Percentiles rank a stretch among this genome's conserved stretches.
phyloP scores from a whole-genome alignment of 345 rosid species.

The Citrus inodora region DNA sequence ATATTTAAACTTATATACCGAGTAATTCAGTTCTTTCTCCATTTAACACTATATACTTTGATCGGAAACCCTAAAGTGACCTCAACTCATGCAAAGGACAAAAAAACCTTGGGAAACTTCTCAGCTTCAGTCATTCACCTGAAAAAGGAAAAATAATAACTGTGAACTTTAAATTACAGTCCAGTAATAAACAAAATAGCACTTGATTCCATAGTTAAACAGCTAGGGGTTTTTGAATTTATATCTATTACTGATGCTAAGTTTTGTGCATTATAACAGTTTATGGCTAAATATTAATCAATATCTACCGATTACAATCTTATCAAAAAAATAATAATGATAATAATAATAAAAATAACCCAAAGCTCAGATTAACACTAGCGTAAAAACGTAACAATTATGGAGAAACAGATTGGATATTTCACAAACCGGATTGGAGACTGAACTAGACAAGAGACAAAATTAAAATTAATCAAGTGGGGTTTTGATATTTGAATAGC shows the following conservation, averaged over 20 bases:
- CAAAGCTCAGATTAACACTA: too few species aligned
- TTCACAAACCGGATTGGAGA: slow-evolving; percentile 17
- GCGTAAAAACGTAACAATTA: neutral
- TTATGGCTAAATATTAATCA: too few species aligned
- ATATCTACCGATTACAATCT: too few species aligned
- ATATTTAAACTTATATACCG: slow-evolving; percentile 34
- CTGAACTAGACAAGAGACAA: slow-evolving; percentile 19
- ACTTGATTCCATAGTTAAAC: too few species aligned
- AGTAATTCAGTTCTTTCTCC: slow-evolving; percentile 71
- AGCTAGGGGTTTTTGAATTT: too few species aligned
- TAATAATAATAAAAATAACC: too few species aligned
- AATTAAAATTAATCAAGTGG: slow-evolving; percentile 6
- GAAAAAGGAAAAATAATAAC: slow-evolving; percentile 7
- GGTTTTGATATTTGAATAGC: slow-evolving; percentile 11
- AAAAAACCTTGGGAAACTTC: slow-evolving; percentile 20
- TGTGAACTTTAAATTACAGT: slow-evolving; percentile 5
- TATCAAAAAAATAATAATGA: too few species aligned
- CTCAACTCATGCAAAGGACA: slow-evolving; percentile 23
- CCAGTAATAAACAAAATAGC: neutral
- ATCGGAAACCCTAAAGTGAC: slow-evolving; percentile 18
- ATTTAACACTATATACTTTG: slow-evolving; percentile 23
- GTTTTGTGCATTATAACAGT: too few species aligned
- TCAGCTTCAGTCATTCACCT: slow-evolving; percentile 5
- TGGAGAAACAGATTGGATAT: neutral
- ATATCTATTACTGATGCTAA: too few species aligned